Base-by-base conservation (phyloP, 306 rosid genomes). In the Cucurbita argyrosperma region DNA sequence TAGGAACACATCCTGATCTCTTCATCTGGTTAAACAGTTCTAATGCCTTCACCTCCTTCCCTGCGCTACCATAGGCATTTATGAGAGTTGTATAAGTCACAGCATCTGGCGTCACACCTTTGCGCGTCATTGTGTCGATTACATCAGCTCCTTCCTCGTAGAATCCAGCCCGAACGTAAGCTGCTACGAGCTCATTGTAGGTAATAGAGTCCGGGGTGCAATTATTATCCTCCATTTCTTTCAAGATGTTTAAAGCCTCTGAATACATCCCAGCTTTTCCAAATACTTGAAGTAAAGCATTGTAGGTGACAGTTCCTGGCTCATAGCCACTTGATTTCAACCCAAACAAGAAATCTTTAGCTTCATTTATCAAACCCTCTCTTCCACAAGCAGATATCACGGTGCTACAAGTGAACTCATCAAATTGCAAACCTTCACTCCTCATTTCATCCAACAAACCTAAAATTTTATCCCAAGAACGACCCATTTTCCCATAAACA, bases 401-500 rank as follows among this genome's bases (percentile, higher is more conserved):
- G 4, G 97, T 95, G 72, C 96, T 91, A 68, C 96, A 89, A 0
- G 99, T 91, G 78, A 95, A 95, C 76, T 95, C 99, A 81, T 95
- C 99, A 60, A 84, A 89, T 72, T 87, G 81, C 38, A 91, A 86
- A 38, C 96, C 89, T 76, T 81, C 81, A 53, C 79, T 74, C 52
- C 78, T 88, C 83, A 95, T 91, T 82, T 91, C 96, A 83, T 85
- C 92, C 92, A 95, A 81, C 13, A 95, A 86, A 35, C 75, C 88
- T 72, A 91, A 81, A 72, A 95, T 87, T 18, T 76, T 81, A 76
- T 68, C 59, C 99, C 99, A 95, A 39, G 97, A 91, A 19, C 96
- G 88, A 72, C 99, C 99, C 99, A 88, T 95, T 82, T 87, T 95
- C 66, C 99, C 99, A 74, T 87, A 91, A 74, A 95, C 97, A 82